Percentiles rank a stretch among this genome's conserved stretches.
Conservation (phyloP, 2,329 filamentous ascomycete genomes). For the Fusarium fujikuroi region DNA sequence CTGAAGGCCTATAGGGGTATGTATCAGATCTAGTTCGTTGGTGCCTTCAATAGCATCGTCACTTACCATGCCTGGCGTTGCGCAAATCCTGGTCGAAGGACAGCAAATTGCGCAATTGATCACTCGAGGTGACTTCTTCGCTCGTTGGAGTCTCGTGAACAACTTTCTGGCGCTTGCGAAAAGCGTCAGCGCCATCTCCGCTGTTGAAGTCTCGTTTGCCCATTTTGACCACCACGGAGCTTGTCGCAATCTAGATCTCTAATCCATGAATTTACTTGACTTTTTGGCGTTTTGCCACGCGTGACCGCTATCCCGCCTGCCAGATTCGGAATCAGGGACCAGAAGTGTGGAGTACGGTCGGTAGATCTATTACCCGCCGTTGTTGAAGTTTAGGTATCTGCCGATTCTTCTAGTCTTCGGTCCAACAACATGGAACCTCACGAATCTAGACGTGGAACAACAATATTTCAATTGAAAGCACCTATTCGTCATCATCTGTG, state of each 20-base stretch:
- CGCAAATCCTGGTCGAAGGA: conserved; percentile 76
- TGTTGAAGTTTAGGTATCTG: not conserved
- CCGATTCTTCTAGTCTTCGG: not conserved
- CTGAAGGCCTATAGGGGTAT: conserved; percentile 63
- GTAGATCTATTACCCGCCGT: conserved; percentile 22
- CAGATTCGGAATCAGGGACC: conserved; percentile 16
- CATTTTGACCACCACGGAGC: conserved; percentile 50
- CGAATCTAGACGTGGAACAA: not conserved
- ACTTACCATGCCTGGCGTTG: conserved; percentile 72
- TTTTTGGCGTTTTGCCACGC: conserved; percentile 52
- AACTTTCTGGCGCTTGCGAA: conserved; percentile 66
- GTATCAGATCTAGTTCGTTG: not conserved
- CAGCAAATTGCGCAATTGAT: conserved; percentile 75
- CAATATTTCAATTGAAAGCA: not conserved
- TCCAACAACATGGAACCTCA: not conserved
- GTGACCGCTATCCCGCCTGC: conserved; percentile 48
- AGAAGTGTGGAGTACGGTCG: conserved; percentile 18
- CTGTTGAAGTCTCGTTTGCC: conserved; percentile 56
- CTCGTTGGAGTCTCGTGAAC: conserved; percentile 66
- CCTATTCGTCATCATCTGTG: not conserved
- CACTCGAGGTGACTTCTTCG: conserved; percentile 70
- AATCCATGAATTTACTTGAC: conserved; percentile 41
- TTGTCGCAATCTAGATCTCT: conserved; percentile 33
- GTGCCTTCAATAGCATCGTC: not conserved
- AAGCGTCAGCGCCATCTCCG: conserved; percentile 53